Evolutionary conservation across 1,284 basidiomycete genomes (phyloP), one percentile per base, ranked within the genome.

Genomic region (Naganishia cerealis): DNA sequence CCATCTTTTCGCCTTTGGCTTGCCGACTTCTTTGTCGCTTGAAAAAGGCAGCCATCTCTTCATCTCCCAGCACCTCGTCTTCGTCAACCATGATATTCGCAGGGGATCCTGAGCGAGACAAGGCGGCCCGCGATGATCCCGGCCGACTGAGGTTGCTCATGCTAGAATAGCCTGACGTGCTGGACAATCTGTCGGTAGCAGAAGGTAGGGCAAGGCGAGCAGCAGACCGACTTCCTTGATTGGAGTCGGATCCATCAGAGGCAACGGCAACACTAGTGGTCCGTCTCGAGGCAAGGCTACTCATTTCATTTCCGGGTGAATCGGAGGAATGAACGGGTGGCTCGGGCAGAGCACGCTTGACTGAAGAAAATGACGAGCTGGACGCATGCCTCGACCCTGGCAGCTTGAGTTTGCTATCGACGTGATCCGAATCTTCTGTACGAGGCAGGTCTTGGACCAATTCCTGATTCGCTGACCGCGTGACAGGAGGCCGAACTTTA

Each of bases 11-110:
- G 7, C 90, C 87, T 21, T 85, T 85, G 2, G 92, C 81, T 78
- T 91, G 92, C 82, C 92, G 92, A 15, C 90, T 87, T 72, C 94
- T 90, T 73, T 96, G 90, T 39, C 94, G 86, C 72, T 87, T 86
- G 70, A 98, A 92, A 79, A 97, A 99, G 70, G 90, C 88, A 75
- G 90, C 83, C 95, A 99, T 99, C 82, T 99, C 96, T 71, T 94
- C 92, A 76, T 99, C 96, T 24, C 91, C 96, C 15, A 89, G 81
- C 1, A 89, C 70, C 79, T 98, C 94, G 72, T 99, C 96, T 71
- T 99, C 95, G 71, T 94, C 92, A 0, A 89, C 18, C 1, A 56
- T 36, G 33, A 9, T 48, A 8, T 61, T 57, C 18, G 55, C 58
- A 21, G 67, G 67, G 18, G 67, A 69, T 40, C 57, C 59, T 3